phyloP scores from a whole-genome alignment of 805 yeast genomes.

The Candida khao-thaluensis region DNA sequence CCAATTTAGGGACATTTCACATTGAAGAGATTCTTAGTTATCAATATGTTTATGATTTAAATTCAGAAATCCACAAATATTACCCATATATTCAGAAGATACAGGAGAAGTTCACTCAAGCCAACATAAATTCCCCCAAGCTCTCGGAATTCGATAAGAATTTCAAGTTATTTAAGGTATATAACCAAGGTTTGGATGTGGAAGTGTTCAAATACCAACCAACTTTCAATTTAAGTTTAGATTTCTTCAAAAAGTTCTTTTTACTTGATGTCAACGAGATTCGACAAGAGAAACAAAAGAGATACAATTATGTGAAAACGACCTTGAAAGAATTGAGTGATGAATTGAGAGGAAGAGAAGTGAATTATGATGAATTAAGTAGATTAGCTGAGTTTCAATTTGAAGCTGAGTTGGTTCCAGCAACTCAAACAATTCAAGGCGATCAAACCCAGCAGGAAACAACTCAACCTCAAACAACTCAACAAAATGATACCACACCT shows the following conservation, averaged over 20 bases:
- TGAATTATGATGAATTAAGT: constrained; percentile 10
- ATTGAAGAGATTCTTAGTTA: constrained; percentile 7
- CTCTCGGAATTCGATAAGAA: constrained; percentile 7
- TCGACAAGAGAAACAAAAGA: neutral
- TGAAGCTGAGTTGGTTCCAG: neutral
- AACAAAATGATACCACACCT: neutral
- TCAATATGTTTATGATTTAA: constrained; percentile 14
- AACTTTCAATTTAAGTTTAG: constrained; percentile 2
- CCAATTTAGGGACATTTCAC: constrained; percentile 8
- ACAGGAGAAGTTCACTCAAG: neutral
- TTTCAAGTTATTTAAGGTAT: neutral
- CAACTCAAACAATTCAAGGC: neutral
- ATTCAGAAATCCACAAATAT: constrained; percentile 4
- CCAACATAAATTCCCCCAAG: neutral
- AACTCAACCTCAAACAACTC: neutral
- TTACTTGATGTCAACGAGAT: constrained; percentile 7
- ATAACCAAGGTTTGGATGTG: constrained; percentile 2
- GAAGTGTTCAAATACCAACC: constrained; percentile 7
- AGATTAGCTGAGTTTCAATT: constrained; percentile 6
- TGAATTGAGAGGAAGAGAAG: constrained; percentile 5
- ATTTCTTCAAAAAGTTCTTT: constrained; percentile 4
- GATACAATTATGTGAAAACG: constrained; percentile 7
- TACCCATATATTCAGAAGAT: constrained; percentile 1
- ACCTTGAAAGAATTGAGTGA: constrained; percentile 1
- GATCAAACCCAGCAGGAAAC: neutral